Evolutionary conservation across 1,139 yeast species (phyloP).

Genomic region (Debaryomyces sp.): DNA sequence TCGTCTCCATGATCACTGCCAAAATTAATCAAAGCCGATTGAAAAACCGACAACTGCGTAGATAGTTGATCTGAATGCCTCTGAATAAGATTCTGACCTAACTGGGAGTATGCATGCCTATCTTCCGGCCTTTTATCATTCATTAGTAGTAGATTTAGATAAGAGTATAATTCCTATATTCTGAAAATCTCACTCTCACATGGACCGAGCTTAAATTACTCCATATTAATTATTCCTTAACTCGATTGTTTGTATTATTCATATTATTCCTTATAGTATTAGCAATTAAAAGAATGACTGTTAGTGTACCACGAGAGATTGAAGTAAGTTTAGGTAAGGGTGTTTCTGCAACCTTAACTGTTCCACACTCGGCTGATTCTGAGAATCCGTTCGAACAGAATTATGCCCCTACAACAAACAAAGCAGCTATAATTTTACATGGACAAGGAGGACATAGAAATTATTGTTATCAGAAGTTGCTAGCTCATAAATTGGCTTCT

Average conservation of each 20-base stretch:
- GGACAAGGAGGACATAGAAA: conserved; percentile 87
- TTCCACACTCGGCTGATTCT: conserved; percentile 37
- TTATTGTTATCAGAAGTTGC: conserved; percentile 67
- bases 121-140: conserved; percentile 13
- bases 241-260: background rate
- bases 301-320: conserved; percentile 32
- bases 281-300: conserved; percentile 5
- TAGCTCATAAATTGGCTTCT: conserved; percentile 64
- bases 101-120: conserved; percentile 30
- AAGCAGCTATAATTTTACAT: conserved; percentile 53
- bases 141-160: conserved; percentile 1
- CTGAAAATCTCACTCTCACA: background rate
- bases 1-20: conserved; percentile 67
- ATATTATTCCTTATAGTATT: background rate
- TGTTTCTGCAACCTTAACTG: conserved; percentile 39
- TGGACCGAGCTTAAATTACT: background rate
- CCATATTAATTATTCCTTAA: background rate
- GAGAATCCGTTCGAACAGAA: conserved; percentile 28
- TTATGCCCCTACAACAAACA: conserved; percentile 40
- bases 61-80: conserved; percentile 54
- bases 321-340: conserved; percentile 42
- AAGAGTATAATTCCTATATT: background rate
- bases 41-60: conserved; percentile 62
- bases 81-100: conserved; percentile 32
- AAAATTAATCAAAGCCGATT: conserved; percentile 60